Evolutionary conservation across 1,284 basidiomycete species (phyloP).

Genomic region (Cutaneotrichosporon arboriforme): DNA sequence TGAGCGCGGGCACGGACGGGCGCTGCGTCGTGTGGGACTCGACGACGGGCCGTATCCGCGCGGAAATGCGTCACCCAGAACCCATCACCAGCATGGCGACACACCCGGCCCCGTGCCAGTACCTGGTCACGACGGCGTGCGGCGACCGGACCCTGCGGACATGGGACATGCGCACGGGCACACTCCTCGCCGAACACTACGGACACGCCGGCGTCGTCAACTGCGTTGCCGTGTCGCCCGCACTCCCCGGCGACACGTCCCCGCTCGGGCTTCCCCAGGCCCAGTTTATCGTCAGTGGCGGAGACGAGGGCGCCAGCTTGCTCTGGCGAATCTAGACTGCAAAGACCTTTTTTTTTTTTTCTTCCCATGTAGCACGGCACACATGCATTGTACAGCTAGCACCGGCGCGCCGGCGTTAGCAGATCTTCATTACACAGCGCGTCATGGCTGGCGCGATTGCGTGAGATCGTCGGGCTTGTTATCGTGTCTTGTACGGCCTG

Average conservation of each 20-base stretch:
- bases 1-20: constrained; percentile 88
- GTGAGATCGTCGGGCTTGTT: too few relatives aligned
- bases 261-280: constrained; percentile 20
- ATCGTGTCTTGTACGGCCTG: too few relatives aligned
- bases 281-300: constrained; percentile 66
- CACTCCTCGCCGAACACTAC: constrained; percentile 68
- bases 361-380: too few relatives aligned
- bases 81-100: constrained; percentile 73
- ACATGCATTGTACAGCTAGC: too few relatives aligned
- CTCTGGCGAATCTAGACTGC: constrained; percentile 52
- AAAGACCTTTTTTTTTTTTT: too few relatives aligned
- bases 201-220: constrained; percentile 81
- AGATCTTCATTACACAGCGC: too few relatives aligned
- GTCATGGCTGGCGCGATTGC: too few relatives aligned
- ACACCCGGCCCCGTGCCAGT: constrained; percentile 61
- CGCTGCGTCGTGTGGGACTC: constrained; percentile 92
- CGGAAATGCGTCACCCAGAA: constrained; percentile 60
- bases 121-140: constrained; percentile 74
- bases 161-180: constrained; percentile 86
- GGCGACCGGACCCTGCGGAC: constrained; percentile 80
- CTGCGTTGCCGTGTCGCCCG: constrained; percentile 60
- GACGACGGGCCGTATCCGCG: constrained; percentile 69
- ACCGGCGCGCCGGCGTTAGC: too few relatives aligned
- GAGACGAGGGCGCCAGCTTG: constrained; percentile 76
- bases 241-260: constrained; percentile 40